Evolutionary conservation across 768 basidiomycete genomes (phyloP).

Genomic region (Coprinopsis sp.): DNA sequence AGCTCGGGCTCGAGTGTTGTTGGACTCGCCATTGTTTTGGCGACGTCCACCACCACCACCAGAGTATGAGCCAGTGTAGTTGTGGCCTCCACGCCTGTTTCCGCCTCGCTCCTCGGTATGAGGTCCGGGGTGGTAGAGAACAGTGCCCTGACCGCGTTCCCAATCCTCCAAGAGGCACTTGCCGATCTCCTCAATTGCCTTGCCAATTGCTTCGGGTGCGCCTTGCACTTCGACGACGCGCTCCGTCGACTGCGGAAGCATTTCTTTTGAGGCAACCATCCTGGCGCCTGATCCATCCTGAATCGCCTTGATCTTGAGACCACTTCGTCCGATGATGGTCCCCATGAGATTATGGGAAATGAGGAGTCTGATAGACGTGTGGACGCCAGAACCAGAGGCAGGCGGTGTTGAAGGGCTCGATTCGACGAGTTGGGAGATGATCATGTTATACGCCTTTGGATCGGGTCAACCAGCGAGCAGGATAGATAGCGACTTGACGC

Average conservation of each 20-base stretch:
- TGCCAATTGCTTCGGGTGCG: conserved; percentile 84
- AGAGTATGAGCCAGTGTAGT: conserved; percentile 42
- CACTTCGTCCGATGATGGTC: conserved; percentile 92
- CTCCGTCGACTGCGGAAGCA: conserved; percentile 98
- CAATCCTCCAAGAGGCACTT: conserved; percentile 95
- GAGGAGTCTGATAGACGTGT: conserved; percentile 92
- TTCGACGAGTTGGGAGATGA: conserved; percentile 85
- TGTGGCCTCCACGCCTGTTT: conserved; percentile 49
- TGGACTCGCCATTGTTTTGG: conserved; percentile 61
- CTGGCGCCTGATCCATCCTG: conserved; percentile 94
- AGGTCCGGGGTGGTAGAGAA: conserved; percentile 93
- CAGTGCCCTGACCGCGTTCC: conserved; percentile 91
- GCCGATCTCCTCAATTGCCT: conserved; percentile 93
- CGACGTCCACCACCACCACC: conserved; percentile 33
- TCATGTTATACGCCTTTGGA: conserved; percentile 86
- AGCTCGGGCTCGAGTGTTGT: conserved; percentile 39
- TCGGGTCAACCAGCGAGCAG: conserved; percentile 12
- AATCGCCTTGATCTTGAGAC: conserved; percentile 98
- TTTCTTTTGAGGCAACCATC: conserved; percentile 98
- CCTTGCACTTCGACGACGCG: conserved; percentile 98
- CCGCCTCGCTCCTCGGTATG: conserved; percentile 62
- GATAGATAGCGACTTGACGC: conserved; percentile 15
- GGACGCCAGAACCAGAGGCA: conserved; percentile 60
- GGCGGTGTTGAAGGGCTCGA: conserved; percentile 72
- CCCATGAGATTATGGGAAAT: conserved; percentile 99